Conservation (phyloP, 345 rosid genomes). For the Pseudoturritis turrita region DNA sequence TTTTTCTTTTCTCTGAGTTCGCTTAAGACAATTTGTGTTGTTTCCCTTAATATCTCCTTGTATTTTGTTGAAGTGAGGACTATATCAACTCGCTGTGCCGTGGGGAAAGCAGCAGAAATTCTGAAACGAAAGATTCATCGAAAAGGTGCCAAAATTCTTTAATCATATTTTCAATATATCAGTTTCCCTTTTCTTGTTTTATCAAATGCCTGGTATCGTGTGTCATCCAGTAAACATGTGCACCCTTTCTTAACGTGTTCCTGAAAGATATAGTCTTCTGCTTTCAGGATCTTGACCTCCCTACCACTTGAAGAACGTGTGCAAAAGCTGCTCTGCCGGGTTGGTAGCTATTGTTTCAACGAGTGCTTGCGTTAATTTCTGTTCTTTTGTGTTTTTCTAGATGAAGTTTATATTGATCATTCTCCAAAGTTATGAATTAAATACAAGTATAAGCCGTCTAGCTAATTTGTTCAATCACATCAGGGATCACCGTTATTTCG, state of each 20-base stretch:
- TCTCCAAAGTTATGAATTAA: background rate
- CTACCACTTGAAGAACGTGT: constrained; percentile 67
- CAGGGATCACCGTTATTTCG: constrained; percentile 59
- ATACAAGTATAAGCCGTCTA: background rate
- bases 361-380: background rate
- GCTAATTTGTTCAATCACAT: constrained; percentile 15
- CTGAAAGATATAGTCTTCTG: background rate
- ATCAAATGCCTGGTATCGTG: constrained; percentile 7
- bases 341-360: constrained; percentile 32
- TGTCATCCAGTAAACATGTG: background rate
- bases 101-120: constrained; percentile 36
- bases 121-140: constrained; percentile 35
- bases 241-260: constrained; percentile 5
- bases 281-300: constrained; percentile 66
- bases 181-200: background rate
- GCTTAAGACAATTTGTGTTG: background rate
- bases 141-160: constrained; percentile 43
- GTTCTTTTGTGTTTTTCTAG: background rate
- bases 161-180: background rate
- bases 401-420: background rate
- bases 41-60: background rate
- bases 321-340: constrained; percentile 68
- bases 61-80: constrained; percentile 45
- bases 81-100: constrained; percentile 70
- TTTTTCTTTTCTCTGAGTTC: constrained; percentile 6